Conservation (phyloP, 2,329 filamentous ascomycete genomes). For the Ascochyta pisi region DNA sequence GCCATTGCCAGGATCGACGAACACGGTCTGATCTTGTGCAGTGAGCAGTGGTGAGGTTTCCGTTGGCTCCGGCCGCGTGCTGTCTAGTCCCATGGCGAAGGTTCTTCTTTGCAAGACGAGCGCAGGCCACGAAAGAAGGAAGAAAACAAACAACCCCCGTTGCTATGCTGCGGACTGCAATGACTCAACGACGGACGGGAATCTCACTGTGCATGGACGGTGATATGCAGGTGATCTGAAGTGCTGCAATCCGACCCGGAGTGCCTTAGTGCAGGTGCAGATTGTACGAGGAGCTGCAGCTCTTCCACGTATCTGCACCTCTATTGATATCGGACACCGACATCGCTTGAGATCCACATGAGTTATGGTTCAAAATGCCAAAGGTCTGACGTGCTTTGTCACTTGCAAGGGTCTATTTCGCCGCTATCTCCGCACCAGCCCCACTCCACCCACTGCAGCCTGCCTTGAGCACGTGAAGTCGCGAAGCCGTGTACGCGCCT, state of each 20-base stretch:
- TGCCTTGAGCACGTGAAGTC: background rate
- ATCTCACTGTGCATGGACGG: background rate
- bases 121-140: background rate
- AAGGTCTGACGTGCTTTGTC: conserved; percentile 6
- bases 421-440: background rate
- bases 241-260: too few species aligned
- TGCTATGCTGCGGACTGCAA: background rate
- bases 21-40: conserved; percentile 18
- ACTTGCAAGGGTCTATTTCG: conserved; percentile 1
- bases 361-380: background rate
- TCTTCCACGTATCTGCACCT: background rate
- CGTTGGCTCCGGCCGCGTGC: conserved; percentile 14
- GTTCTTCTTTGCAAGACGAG: background rate
- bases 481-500: background rate
- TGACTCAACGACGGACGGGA: conserved; percentile 1
- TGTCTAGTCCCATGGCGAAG: conserved; percentile 6
- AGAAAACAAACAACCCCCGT: background rate
- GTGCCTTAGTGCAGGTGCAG: background rate
- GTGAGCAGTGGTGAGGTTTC: conserved; percentile 58
- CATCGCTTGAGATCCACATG: conserved; percentile 9
- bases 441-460: background rate
- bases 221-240: conserved; percentile 7
- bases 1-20: conserved; percentile 33
- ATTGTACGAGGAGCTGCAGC: background rate
- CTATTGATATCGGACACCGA: background rate